These are phyloP conservation scores for Solanum sitiens DNA, from an alignment of 257 asterid species.

Conservation along the genomic window DNA sequence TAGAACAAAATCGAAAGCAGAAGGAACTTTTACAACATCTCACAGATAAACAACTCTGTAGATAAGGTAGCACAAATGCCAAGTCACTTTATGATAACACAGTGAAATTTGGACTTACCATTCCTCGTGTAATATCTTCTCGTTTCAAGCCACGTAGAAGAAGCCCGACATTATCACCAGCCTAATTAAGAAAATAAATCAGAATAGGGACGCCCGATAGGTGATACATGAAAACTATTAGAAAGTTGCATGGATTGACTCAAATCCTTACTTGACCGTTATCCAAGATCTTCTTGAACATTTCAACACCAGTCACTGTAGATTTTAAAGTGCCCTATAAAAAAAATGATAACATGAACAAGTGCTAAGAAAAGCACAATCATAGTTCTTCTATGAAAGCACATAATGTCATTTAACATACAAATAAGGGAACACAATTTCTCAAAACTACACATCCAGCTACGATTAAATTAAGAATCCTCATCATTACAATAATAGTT, in stretches of 20 bases:
- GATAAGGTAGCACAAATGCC: background rate
- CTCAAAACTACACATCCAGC: background rate
- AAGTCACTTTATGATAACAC: background rate
- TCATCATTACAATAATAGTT: background rate
- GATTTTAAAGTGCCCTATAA: constrained; percentile 71
- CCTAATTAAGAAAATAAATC: constrained; percentile 34
- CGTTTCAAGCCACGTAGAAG: constrained; percentile 96
- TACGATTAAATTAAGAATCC: background rate
- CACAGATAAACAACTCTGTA: background rate
- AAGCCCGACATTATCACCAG: constrained; percentile 98
- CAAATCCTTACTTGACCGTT: constrained; percentile 60
- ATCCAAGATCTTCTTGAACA: constrained; percentile 96
- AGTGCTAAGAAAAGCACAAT: background rate
- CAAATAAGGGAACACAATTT: background rate
- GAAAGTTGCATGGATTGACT: background rate
- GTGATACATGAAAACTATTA: background rate
- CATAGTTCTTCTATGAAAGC: background rate
- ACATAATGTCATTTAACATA: background rate
- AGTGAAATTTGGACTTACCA: constrained; percentile 41
- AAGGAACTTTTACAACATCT: background rate
- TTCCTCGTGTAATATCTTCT: constrained; percentile 82
- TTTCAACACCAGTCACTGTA: constrained; percentile 94
- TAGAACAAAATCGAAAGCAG: background rate
- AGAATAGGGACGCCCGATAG: background rate
- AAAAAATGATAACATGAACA: constrained; percentile 4